A percentile compares a stretch with the other conserved stretches of the same genome.
Evolutionary conservation across 202 grass and related monocot species (phyloP).

Genomic region (Panicum hallii): DNA sequence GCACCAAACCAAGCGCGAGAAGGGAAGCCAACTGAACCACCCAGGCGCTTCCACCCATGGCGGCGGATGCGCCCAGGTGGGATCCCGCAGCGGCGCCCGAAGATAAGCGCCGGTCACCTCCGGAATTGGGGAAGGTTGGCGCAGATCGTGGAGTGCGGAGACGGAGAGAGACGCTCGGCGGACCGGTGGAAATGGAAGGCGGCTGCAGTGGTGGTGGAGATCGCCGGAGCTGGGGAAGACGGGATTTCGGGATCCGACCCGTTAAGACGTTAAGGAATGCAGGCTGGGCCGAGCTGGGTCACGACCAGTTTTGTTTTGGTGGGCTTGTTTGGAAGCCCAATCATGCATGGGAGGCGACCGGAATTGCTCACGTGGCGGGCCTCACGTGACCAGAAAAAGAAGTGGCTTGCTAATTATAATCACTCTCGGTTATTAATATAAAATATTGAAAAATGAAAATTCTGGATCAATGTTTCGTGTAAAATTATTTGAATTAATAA

Average conservation of each 20-base stretch:
- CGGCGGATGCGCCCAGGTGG: background rate
- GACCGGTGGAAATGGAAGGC: background rate
- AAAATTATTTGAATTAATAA: no score
- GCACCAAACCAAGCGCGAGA: conserved; percentile 34
- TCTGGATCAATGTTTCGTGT: no score
- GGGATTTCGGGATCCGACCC: background rate
- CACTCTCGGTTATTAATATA: no score
- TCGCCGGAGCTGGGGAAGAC: background rate
- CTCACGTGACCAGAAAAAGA: no score
- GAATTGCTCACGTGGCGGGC: no score
- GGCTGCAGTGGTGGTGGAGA: background rate
- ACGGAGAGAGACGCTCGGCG: background rate
- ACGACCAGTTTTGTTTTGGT: background rate
- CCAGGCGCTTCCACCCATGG: conserved; percentile 41
- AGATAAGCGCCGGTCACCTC: background rate
- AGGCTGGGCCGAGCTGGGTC: background rate
- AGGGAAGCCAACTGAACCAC: conserved; percentile 31
- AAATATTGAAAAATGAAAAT: no score
- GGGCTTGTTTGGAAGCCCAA: background rate
- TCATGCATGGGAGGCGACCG: no score
- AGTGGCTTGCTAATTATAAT: no score
- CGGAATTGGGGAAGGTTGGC: background rate
- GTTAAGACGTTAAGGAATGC: background rate
- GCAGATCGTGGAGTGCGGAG: background rate
- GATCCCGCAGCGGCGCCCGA: background rate